A percentile compares a stretch with the other conserved stretches of the same genome.
Evolutionary conservation across 108 stramenopile genomes (phyloP).

Genomic region (Schizochytrium sp.): DNA sequence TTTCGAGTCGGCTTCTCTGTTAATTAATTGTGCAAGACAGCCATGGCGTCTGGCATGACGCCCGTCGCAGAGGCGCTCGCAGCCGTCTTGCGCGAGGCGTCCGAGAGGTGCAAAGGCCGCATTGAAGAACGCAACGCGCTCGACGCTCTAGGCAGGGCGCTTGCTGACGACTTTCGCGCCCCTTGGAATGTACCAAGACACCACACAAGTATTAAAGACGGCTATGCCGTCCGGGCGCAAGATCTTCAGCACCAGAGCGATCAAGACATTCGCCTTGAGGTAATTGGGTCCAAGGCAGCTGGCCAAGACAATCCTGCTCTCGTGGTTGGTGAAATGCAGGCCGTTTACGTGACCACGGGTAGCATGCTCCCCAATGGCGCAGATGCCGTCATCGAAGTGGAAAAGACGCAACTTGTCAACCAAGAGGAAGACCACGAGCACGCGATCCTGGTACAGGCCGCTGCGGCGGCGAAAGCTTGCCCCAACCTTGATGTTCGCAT

Average conservation of each 20-base stretch:
- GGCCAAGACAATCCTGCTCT: background rate
- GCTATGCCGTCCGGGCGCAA: conserved; percentile 41
- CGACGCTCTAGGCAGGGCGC: background rate
- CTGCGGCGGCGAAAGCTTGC: too few species aligned
- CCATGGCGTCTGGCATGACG: too few species aligned
- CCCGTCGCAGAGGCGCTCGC: too few species aligned
- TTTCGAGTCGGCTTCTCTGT: too few species aligned
- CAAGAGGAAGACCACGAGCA: too few species aligned
- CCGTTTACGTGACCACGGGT: conserved; percentile 51
- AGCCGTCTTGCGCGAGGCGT: too few species aligned
- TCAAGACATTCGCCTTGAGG: background rate
- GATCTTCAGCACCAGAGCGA: conserved; percentile 13
- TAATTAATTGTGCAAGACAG: too few species aligned
- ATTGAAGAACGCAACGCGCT: too few species aligned
- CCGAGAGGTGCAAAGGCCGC: too few species aligned
- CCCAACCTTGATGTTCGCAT: conserved; percentile 31
- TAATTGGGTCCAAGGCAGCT: background rate
- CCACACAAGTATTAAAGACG: conserved; percentile 48
- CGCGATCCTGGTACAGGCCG: too few species aligned
- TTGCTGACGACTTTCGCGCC: conserved; percentile 17
- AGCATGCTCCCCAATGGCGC: conserved; percentile 38
- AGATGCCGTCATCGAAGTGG: conserved; percentile 43
- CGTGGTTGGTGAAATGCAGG: background rate
- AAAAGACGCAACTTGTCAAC: background rate
- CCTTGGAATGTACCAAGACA: conserved; percentile 26